phyloP scores from a whole-genome alignment of 768 basidiomycete species.

The Pisolithus orientalis region DNA sequence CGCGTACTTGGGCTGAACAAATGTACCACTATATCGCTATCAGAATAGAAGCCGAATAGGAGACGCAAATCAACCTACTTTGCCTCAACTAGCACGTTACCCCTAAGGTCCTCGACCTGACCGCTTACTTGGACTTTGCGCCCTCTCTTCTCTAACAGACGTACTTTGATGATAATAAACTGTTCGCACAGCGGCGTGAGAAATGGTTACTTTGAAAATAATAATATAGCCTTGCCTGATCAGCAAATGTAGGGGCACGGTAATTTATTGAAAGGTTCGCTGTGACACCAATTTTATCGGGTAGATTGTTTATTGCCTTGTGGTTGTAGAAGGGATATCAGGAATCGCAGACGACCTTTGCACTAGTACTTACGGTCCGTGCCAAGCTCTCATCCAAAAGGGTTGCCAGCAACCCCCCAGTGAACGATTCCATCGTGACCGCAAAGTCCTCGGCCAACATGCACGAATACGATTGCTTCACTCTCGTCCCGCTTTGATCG shows the following conservation, averaged over 20 bases:
- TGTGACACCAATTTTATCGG: conserved; percentile 89
- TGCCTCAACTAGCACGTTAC: conserved; percentile 77
- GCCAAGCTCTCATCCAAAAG: conserved; percentile 82
- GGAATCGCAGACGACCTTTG: not conserved
- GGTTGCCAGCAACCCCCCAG: conserved; percentile 86
- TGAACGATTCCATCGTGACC: conserved; percentile 95
- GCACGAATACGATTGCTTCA: conserved; percentile 65
- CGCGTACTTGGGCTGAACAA: conserved; percentile 88
- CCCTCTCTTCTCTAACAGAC: conserved; percentile 60
- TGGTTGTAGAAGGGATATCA: not conserved
- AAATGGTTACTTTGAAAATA: no score
- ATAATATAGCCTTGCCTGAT: conserved; percentile 49
- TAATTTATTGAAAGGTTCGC: conserved; percentile 80
- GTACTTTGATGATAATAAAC: conserved; percentile 80
- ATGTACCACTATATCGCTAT: conserved; percentile 50
- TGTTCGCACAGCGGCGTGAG: conserved; percentile 25
- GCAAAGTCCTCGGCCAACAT: conserved; percentile 82
- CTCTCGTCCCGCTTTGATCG: conserved; percentile 69
- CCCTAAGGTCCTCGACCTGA: conserved; percentile 73
- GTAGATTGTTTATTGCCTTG: conserved; percentile 80
- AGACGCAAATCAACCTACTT: conserved; percentile 42
- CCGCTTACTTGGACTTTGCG: conserved; percentile 73
- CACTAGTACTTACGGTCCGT: conserved; percentile 53
- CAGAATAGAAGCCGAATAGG: not conserved
- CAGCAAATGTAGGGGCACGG: conserved; percentile 81